phyloP scores from a whole-genome alignment of 345 rosid genomes.

The Gossypium longicalyx region DNA sequence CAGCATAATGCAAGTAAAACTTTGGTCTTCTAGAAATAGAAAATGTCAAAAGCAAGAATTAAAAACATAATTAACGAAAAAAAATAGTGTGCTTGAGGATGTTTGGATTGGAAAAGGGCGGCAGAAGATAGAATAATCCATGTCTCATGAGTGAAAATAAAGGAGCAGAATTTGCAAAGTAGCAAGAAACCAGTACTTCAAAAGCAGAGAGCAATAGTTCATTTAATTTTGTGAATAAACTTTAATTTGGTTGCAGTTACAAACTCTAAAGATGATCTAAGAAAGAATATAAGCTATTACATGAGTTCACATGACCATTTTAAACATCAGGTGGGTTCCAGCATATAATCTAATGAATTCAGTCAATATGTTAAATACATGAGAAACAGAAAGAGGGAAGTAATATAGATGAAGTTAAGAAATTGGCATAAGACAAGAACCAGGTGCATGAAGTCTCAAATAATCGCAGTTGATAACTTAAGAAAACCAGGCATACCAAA shows the following conservation, averaged over 20 bases:
- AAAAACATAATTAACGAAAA: not conserved
- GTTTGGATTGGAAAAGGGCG: not conserved
- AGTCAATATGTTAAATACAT: not conserved
- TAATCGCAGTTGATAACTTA: not conserved
- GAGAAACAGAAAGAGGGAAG: not conserved
- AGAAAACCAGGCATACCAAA: not conserved
- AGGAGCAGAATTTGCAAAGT: not conserved
- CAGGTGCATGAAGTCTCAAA: not conserved
- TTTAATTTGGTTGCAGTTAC: not conserved
- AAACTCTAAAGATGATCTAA: not conserved
- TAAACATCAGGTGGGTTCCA: not conserved
- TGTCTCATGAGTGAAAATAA: not conserved
- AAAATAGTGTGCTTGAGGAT: not conserved
- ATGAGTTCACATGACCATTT: not conserved
- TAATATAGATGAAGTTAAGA: not conserved
- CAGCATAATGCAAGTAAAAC: not conserved
- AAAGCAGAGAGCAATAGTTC: not conserved
- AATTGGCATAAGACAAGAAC: not conserved
- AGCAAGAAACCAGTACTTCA: not conserved
- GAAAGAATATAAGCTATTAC: not conserved
- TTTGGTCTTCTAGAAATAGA: not conserved
- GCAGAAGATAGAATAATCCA: not conserved
- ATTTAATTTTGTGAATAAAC: not conserved
- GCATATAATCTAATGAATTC: not conserved
- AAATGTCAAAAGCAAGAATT: slow-evolving; percentile 2